Percentiles rank a stretch among this genome's conserved stretches.
phyloP scores from a whole-genome alignment of 2,329 filamentous ascomycete species.

The Claviceps lovelessii region DNA sequence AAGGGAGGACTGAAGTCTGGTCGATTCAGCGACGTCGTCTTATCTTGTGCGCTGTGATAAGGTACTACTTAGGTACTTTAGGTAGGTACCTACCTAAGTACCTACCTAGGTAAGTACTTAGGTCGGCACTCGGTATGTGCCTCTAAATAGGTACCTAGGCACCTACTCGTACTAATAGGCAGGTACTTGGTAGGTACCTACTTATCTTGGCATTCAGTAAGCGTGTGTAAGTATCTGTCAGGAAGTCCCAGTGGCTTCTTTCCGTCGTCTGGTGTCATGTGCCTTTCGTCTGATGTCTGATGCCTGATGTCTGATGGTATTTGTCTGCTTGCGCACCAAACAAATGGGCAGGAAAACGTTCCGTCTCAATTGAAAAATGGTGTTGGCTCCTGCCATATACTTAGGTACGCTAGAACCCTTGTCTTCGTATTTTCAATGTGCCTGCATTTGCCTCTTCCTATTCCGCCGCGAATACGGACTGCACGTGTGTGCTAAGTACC shows the following conservation, averaged over 20 bases:
- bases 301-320: background rate
- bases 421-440: background rate
- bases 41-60: background rate
- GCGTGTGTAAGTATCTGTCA: background rate
- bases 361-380: background rate
- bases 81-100: background rate
- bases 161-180: background rate
- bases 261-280: background rate
- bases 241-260: conserved; percentile 1
- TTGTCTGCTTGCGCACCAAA: background rate
- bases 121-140: no score
- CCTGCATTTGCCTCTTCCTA: background rate
- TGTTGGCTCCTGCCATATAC: background rate
- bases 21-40: background rate
- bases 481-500: no score
- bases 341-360: background rate
- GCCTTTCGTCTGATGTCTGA: background rate
- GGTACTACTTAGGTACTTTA: no score
- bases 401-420: background rate
- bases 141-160: no score
- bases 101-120: no score
- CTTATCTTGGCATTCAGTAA: background rate
- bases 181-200: no score
- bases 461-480: background rate
- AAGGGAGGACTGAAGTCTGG: background rate